Conservation (phyloP, 2,329 filamentous ascomycete species). For the Pseudocercospora fuligena region DNA sequence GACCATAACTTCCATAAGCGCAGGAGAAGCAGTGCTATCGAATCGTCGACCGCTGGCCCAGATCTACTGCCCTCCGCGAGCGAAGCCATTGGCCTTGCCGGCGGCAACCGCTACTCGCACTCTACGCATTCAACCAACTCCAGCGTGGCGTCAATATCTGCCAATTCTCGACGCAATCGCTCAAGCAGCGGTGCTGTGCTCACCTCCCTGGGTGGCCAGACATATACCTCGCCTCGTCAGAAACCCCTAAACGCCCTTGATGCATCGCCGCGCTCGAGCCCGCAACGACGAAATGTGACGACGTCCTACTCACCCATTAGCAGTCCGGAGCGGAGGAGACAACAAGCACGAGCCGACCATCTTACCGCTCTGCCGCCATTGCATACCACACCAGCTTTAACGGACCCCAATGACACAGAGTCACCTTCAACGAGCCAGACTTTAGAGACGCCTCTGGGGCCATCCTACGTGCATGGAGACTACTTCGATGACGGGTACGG, state of each 20-base stretch:
- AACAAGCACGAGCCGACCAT: conserved; percentile 31
- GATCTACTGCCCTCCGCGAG: not conserved
- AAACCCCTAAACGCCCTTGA: conserved; percentile 38
- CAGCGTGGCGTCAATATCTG: conserved; percentile 47
- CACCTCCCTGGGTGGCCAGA: conserved; percentile 42
- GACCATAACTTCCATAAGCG: conserved; percentile 36
- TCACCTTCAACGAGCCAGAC: conserved; percentile 40
- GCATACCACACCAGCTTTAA: conserved; percentile 37
- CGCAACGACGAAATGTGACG: conserved; percentile 37
- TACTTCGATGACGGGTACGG: conserved; percentile 39
- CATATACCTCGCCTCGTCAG: conserved; percentile 38
- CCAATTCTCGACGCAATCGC: conserved; percentile 44
- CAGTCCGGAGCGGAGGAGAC: conserved; percentile 36
- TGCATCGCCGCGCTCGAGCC: conserved; percentile 46
- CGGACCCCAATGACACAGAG: conserved; percentile 37
- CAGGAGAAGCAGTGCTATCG: conserved; percentile 49
- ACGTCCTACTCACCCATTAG: conserved; percentile 19
- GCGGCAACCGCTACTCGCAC: conserved; percentile 61
- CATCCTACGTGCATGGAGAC: conserved; percentile 34
- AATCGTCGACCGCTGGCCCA: conserved; percentile 36
- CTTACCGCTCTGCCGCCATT: conserved; percentile 42
- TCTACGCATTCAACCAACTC: conserved; percentile 56
- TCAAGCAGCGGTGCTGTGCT: conserved; percentile 45
- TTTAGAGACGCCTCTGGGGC: conserved; percentile 38
- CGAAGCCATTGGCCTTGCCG: conserved; percentile 26